Evolutionary conservation across 179 eudicot genomes (phyloP), one percentile per base, ranked within the genome.

Genomic region (Heliamphora pulchella): DNA sequence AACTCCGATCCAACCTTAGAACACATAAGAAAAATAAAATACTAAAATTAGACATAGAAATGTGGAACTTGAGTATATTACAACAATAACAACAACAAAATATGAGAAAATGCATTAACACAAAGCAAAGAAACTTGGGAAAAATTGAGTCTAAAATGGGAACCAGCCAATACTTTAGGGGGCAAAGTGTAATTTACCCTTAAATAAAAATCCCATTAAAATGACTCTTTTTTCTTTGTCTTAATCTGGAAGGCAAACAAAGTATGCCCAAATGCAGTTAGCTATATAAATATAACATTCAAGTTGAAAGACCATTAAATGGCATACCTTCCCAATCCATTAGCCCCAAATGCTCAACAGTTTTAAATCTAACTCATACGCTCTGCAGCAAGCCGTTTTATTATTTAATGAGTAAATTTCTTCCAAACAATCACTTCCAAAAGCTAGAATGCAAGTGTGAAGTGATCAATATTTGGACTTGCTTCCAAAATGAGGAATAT

Each of bases 301-400:
- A 20, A 68, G 72, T 48, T 47, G 57, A 71, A 18, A 13, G 58
- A 71, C 75, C 39, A 48, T 71, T 71, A 22, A 71, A n/a, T 71
- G 20, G 54, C 22, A 47, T 48, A 71, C 31, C 41, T 18, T 71
- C 75, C 22, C 41, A 18, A 18, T 5, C 75, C 0, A 47, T 43
- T 20, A 39, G 55, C 54, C 22, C 3, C 20, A 18, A 18, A 71
- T 5, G n/a, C 31, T 41, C 7, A 10, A 71, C 75, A 8, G 41
- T 50, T 50, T 71, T 18, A 46, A 71, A 71, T 48, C 75, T 50
- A 48, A 11, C n/a, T 2, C 18, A 14, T 71, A 9, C 3, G 17
- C 1, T 46, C 8, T n/a, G 22, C 75, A 50, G 57, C 41, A n/a
- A 71, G 20, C 2, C 50, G 31, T 18, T 71, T 50, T 71, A 47